Percentiles rank a stretch among this genome's conserved stretches.
Conservation (phyloP, 2,329 filamentous ascomycete species). For the Alternaria viburni region DNA sequence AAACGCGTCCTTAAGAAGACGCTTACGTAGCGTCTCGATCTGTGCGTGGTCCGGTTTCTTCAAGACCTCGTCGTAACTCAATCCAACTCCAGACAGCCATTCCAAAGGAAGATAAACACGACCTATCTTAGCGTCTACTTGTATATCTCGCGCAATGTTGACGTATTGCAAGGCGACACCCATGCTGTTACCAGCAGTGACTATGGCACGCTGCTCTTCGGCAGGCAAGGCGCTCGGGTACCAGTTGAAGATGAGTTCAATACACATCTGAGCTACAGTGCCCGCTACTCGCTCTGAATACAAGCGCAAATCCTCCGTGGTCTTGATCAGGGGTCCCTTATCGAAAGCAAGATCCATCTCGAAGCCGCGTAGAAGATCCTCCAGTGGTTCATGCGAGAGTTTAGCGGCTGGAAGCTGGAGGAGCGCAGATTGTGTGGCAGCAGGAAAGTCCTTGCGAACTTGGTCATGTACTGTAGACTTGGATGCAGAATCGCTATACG, state of each 20-base stretch:
- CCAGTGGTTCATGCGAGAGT: constrained; percentile 65
- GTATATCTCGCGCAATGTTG: constrained; percentile 78
- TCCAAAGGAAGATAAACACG: constrained; percentile 71
- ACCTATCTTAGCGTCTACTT: constrained; percentile 67
- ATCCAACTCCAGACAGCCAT: constrained; percentile 66
- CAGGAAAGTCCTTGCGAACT: constrained; percentile 60
- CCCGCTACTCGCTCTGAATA: constrained; percentile 75
- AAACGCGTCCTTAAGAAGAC: constrained; percentile 67
- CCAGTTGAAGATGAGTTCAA: constrained; percentile 71
- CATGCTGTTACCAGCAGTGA: constrained; percentile 68
- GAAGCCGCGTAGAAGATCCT: constrained; percentile 71
- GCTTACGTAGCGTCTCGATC: constrained; percentile 59
- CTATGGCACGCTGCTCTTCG: constrained; percentile 52
- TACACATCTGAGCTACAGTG: constrained; percentile 72
- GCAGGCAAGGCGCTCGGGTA: constrained; percentile 44
- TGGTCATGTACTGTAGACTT: constrained; percentile 34
- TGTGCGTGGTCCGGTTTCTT: constrained; percentile 55
- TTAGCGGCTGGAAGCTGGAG: constrained; percentile 64
- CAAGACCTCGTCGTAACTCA: constrained; percentile 63
- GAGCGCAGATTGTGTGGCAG: constrained; percentile 60
- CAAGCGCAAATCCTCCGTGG: constrained; percentile 63
- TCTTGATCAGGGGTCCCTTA: constrained; percentile 59
- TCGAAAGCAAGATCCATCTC: constrained; percentile 69
- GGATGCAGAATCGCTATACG: constrained; percentile 48
- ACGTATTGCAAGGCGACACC: constrained; percentile 77